A percentile compares a stretch with the other conserved stretches of the same genome.
Conservation (phyloP, 164 flowering plant genomes). For the Stephania yunnanensis region DNA sequence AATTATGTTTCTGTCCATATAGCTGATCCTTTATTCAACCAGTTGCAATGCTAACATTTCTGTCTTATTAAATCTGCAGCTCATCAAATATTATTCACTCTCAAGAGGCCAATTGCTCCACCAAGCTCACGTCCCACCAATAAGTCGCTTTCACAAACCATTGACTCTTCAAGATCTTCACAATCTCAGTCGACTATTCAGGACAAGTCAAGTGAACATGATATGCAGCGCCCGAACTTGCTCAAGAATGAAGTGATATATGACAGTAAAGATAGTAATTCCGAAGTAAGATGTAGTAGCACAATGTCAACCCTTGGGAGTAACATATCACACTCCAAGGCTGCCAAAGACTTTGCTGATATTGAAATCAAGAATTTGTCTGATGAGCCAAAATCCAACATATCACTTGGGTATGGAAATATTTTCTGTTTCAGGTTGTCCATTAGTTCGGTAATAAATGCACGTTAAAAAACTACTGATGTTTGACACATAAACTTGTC, state of each 20-base stretch:
- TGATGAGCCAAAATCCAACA: constrained; percentile 7
- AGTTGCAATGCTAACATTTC: not conserved
- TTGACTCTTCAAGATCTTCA: constrained; percentile 18
- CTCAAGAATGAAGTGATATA: constrained; percentile 6
- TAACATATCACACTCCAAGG: constrained; percentile 8
- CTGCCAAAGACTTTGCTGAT: not conserved
- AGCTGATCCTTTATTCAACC: constrained; percentile 2
- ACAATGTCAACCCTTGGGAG: not conserved
- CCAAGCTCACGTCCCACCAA: constrained; percentile 7
- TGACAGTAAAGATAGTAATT: constrained; percentile 11
- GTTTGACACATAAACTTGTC: not conserved
- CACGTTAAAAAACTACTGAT: not conserved
- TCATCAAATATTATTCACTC: constrained; percentile 47
- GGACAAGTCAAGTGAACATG: constrained; percentile 16
- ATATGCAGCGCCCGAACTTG: constrained; percentile 10
- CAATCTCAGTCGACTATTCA: constrained; percentile 21
- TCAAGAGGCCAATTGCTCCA: constrained; percentile 38
- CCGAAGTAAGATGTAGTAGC: constrained; percentile 9
- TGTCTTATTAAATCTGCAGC: constrained; percentile 38
- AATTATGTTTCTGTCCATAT: not conserved
- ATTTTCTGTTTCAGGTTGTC: not conserved
- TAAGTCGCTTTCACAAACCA: constrained; percentile 15
- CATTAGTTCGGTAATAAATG: not conserved
- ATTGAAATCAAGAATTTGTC: constrained; percentile 7
- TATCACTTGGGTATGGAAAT: constrained; percentile 15